Evolutionary conservation across 2,329 filamentous ascomycete species (phyloP), one percentile per base, ranked within the genome.

Genomic region (Raffaelea albimanens): DNA sequence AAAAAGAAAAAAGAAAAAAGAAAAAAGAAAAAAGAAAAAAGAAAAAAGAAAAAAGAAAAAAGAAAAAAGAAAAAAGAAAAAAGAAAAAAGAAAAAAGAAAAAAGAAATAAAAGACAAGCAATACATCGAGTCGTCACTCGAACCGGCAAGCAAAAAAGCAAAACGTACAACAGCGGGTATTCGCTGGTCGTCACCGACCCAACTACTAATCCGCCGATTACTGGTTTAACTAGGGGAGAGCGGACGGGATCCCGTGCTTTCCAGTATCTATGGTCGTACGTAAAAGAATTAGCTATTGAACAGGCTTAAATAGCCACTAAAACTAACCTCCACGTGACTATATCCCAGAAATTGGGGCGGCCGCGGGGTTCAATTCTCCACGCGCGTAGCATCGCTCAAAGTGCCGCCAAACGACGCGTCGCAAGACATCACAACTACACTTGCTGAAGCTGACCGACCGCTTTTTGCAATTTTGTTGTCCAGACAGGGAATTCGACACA

Each of bases 391-490:
- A 29, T 29, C 25, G 25, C 25, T 13, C 25, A 29, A 7, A 29
- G 13, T 18, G 25, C 25, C 25, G 25, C 25, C 36, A 16, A 39
- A 20, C 36, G 36, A 39, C 36, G 36, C 36, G 36, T 39, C 36
- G 36, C 16, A 18, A 16, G 34, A 38, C 34, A 18, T 38, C 34
- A 16, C 13, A 8, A 14, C 5, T 45, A 45, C 20, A 42, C 48
- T 50, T 42, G 41, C 47, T 16, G 10, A 13, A 42, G 22, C 43
- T 14, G 22, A 29, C 29, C 43, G 43, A 34, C 43, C 29, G 3
- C 10, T 21, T 19, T 14, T 34, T 25, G 23, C n/a, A 20, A 3
- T n/a, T 18, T 16, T 16, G 29, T 29, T 18, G 8, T 29, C 25
- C 7, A 13, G 13, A 29, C 25, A 29, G 25, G 25, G 13, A 29